A percentile compares a stretch with the other conserved stretches of the same genome.
phyloP scores from a whole-genome alignment of 352 stramenopile genomes.

The Pythium rishiriense region DNA sequence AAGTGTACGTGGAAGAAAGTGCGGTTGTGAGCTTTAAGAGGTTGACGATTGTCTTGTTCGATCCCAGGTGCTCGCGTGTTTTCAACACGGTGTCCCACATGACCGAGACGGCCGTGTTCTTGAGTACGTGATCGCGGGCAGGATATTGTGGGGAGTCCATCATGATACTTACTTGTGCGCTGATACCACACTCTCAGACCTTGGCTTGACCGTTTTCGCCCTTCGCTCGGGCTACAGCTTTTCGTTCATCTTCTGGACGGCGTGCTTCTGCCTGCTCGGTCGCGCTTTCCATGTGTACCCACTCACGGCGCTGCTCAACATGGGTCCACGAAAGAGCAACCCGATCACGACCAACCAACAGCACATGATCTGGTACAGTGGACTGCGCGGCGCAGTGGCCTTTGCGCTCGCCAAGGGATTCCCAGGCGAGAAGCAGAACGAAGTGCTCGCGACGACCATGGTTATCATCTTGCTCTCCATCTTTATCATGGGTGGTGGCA shows the following conservation, averaged over 20 bases:
- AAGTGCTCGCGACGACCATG: constrained; percentile 91
- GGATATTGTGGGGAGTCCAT: not conserved
- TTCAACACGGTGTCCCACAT: constrained; percentile 92
- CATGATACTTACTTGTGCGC: not conserved
- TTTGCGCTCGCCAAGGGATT: constrained; percentile 92
- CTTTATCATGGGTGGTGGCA: constrained; percentile 90
- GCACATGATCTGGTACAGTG: constrained; percentile 95
- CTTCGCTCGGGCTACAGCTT: constrained; percentile 77
- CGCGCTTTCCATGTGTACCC: constrained; percentile 89
- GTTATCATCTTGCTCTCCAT: constrained; percentile 92
- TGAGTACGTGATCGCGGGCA: constrained; percentile 52
- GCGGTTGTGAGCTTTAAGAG: not conserved
- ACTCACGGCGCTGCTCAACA: constrained; percentile 73
- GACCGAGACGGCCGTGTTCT: constrained; percentile 92
- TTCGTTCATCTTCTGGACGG: constrained; percentile 86
- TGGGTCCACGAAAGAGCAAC: constrained; percentile 47
- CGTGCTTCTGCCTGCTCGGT: constrained; percentile 82
- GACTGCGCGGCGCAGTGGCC: constrained; percentile 91
- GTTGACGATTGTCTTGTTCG: not conserved
- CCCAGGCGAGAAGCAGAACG: constrained; percentile 78
- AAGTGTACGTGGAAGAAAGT: constrained; percentile 53
- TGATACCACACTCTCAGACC: constrained; percentile 42
- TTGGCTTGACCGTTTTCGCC: constrained; percentile 90
- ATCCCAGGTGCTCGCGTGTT: constrained; percentile 69
- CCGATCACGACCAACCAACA: constrained; percentile 88